Evolutionary conservation across 1,284 basidiomycete genomes (phyloP).

Genomic region (Anthracocystis walkeri): DNA sequence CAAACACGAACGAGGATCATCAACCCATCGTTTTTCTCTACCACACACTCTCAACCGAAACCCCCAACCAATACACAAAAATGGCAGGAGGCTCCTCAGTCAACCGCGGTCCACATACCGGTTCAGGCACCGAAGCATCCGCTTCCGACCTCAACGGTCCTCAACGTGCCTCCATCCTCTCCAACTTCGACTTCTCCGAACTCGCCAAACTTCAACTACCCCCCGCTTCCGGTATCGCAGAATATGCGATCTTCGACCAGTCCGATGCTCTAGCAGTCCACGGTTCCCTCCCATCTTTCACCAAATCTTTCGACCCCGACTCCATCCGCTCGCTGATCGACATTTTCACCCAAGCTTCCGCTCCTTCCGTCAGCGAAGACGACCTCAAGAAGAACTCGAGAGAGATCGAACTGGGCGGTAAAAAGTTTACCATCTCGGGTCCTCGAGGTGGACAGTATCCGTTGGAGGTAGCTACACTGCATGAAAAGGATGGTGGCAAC

Average conservation of each 20-base stretch:
- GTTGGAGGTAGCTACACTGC: slow-evolving; percentile 32
- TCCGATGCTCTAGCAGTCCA: slow-evolving; percentile 30
- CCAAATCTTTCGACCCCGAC: slow-evolving; percentile 25
- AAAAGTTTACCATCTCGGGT: slow-evolving; percentile 32
- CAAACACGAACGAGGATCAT: neutral
- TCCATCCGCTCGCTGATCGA: slow-evolving; percentile 31
- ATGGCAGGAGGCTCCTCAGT: slow-evolving; percentile 39
- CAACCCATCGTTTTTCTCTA: neutral
- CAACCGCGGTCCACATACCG: slow-evolving; percentile 42
- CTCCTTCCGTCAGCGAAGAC: slow-evolving; percentile 23
- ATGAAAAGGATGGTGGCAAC: slow-evolving; percentile 13
- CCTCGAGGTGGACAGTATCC: slow-evolving; percentile 44
- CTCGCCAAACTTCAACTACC: slow-evolving; percentile 36
- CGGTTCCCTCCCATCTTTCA: slow-evolving; percentile 31
- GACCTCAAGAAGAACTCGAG: slow-evolving; percentile 18
- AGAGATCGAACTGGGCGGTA: slow-evolving; percentile 20
- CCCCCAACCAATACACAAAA: slow-evolving; percentile 1
- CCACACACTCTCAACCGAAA: neutral
- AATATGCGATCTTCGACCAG: slow-evolving; percentile 46
- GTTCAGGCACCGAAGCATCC: slow-evolving; percentile 35
- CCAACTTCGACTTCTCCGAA: slow-evolving; percentile 35
- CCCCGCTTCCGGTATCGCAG: slow-evolving; percentile 31
- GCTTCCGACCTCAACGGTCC: slow-evolving; percentile 25
- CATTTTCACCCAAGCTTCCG: slow-evolving; percentile 33
- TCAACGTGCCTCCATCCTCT: slow-evolving; percentile 31